Evolutionary conservation across 2,329 filamentous ascomycete species (phyloP).

Genomic region (Stemphylium beticola): DNA sequence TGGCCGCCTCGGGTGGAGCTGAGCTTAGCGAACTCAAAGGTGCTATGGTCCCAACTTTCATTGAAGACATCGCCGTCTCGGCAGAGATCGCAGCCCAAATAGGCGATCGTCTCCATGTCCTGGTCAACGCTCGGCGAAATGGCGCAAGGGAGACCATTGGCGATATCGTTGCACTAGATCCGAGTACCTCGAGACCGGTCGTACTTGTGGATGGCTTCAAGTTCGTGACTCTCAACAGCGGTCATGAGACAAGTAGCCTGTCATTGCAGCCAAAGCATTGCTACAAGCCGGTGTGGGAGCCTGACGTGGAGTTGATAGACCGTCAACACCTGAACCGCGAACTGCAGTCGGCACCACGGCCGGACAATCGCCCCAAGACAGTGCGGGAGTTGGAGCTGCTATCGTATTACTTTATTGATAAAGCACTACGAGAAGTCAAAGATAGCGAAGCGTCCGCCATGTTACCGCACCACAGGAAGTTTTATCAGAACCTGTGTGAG

Average conservation of each 20-base stretch:
- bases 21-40: conserved; percentile 3
- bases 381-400: conserved; percentile 18
- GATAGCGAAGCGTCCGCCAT: conserved; percentile 5
- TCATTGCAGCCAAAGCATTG: conserved; percentile 7
- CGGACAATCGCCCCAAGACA: conserved; percentile 11
- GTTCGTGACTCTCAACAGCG: conserved; percentile 16
- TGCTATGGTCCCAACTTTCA: conserved; percentile 20
- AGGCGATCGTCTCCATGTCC: conserved; percentile 13
- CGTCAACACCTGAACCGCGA: conserved; percentile 8
- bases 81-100: conserved; percentile 10
- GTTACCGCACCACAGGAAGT: conserved; percentile 20
- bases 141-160: conserved; percentile 12
- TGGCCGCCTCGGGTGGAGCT: conserved; percentile 11
- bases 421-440: conserved; percentile 7
- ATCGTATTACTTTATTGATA: conserved; percentile 20
- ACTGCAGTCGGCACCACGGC: conserved; percentile 13
- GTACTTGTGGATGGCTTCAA: conserved; percentile 22
- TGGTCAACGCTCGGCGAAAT: conserved; percentile 2
- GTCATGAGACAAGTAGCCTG: neutral
- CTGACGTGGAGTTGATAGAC: conserved; percentile 18
- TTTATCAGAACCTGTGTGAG: conserved; percentile 13
- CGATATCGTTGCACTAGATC: conserved; percentile 16
- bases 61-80: conserved; percentile 18
- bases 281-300: conserved; percentile 18
- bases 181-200: conserved; percentile 8